These are phyloP conservation scores for Clathrus columnatus DNA, from an alignment of 768 basidiomycete genomes.

Conservation along the genomic window DNA sequence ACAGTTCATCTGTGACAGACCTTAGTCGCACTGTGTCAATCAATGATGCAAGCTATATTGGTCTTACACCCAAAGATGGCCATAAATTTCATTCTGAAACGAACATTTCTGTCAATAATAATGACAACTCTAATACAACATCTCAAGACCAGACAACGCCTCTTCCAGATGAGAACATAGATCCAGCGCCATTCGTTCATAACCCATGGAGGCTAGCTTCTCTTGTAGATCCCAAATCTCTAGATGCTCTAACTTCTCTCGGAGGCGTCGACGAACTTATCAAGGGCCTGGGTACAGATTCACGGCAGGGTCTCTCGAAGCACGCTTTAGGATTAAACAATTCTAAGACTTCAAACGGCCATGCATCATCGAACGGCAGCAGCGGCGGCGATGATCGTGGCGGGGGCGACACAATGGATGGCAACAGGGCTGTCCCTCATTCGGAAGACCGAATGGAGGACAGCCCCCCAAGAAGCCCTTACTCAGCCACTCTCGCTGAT, in stretches of 20 bases:
- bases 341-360: neutral
- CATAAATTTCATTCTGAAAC: neutral
- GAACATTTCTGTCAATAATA: neutral
- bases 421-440: neutral
- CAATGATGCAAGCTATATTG: neutral
- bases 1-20: constrained; percentile 3
- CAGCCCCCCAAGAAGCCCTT: constrained; percentile 12
- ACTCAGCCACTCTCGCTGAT: constrained; percentile 45
- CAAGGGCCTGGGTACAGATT: constrained; percentile 63
- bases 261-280: constrained; percentile 67
- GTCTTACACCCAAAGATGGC: neutral
- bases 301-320: constrained; percentile 25
- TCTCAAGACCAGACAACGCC: neutral
- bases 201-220: constrained; percentile 71
- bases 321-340: constrained; percentile 11
- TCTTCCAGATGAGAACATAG: constrained; percentile 25
- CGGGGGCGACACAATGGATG: neutral
- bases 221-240: constrained; percentile 82
- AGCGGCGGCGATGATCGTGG: constrained; percentile 6
- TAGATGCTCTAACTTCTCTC: constrained; percentile 53
- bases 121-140: neutral
- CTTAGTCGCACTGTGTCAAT: neutral
- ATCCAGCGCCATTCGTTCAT: constrained; percentile 66
- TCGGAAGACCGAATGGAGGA: neutral
- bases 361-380: neutral